Base-by-base conservation (phyloP, 371 early-diverging fungal species). In the Mortierella sp. region DNA sequence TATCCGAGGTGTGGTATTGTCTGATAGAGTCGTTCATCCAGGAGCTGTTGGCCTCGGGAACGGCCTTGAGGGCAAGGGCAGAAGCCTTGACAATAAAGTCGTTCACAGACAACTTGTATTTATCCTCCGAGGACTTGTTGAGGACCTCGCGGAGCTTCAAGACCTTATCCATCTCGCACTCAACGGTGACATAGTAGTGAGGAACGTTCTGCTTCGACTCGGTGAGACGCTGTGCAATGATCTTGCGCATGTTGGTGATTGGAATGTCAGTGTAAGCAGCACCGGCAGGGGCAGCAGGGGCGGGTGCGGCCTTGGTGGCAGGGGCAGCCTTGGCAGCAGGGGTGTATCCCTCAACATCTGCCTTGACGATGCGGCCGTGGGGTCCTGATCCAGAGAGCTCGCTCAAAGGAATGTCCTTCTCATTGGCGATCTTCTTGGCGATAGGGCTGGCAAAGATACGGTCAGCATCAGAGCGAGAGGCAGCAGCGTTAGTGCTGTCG, bases 81-180 rank as follows among this genome's bases (percentile, higher is more conserved):
- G 96, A 87, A 0, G 99, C 97, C 91, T 98, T 98, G 89, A 97
- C 89, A 39, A 98, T 89, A 78, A 99, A 98, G 84, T 99, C 99
- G 80, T 99, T 99, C 82, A 99, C 94, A 19, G 98, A 97, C 41
- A 98, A 83, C 89, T 97, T 98, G 90, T 90, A 96, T 78, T 93
- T 88, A 57, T 94, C 97, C 63, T 94, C 89, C 31, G 88, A 81
- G 27, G 92, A 84, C 66, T 86, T 87, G 89, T 99, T 99, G 56
- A 99, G 86, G 17, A 90, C 91, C 70, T 93, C 88, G 72, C 99
- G 94, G 60, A 98, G 88, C 86, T 87, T 87, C 72, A 89, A 50
- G 50, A 90, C 79, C 84, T 93, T 93, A 82, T 97, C 96, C 86
- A 95, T 94, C 73, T 92, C 86, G 78, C 95, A 81, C 76, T 94